Evolutionary conservation across 441 rosid species (phyloP).

Genomic region (Populus hybrid): DNA sequence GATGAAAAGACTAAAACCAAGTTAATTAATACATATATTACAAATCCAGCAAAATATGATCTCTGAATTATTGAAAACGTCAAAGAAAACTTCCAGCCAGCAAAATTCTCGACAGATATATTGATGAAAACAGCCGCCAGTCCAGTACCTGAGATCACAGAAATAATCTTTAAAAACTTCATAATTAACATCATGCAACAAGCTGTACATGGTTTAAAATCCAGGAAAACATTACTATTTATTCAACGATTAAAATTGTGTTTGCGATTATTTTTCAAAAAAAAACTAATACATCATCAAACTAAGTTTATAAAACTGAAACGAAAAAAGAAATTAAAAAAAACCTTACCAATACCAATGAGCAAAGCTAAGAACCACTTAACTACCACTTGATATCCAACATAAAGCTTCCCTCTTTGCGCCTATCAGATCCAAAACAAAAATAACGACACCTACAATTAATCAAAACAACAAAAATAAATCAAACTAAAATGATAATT

Average conservation of each 20-base stretch:
- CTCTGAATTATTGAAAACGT: conserved; percentile 82
- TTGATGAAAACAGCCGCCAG: conserved; percentile 93
- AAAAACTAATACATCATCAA: not conserved
- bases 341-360: conserved; percentile 77
- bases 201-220: not conserved
- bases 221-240: not conserved
- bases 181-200: not conserved
- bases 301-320: not conserved
- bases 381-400: conserved; percentile 68
- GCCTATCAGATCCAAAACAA: conserved; percentile 43
- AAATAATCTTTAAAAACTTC: not conserved
- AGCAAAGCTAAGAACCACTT: conserved; percentile 98
- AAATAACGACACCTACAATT: not conserved
- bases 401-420: conserved; percentile 78
- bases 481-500: not conserved
- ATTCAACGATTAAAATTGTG: not conserved
- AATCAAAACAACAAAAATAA: not conserved
- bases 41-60: conserved; percentile 82
- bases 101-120: conserved; percentile 95
- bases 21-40: conserved; percentile 72
- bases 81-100: conserved; percentile 89
- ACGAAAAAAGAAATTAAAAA: not conserved
- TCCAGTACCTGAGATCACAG: conserved; percentile 71
- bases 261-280: too few species aligned
- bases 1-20: conserved; percentile 83